Base-by-base conservation (phyloP, 768 basidiomycete genomes). In the Naganishia kalamii region DNA sequence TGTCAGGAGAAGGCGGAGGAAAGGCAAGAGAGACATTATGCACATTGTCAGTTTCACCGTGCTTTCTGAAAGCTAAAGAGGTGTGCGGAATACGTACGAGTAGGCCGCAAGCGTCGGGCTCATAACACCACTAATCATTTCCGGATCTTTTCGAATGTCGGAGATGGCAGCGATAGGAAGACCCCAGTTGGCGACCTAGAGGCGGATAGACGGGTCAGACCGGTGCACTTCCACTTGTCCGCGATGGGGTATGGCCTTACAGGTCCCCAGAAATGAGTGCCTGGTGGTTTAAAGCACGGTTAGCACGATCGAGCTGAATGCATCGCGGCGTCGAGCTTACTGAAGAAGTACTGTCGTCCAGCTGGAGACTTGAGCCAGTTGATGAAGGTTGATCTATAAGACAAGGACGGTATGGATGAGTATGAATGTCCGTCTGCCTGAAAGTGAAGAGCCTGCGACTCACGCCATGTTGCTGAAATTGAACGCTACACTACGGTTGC, bases 261-360 rank as follows among this genome's bases (percentile, higher is more conserved):
- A 67, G 92, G 92, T 71, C 92, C 92, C 92, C 92, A 96, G 82
- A 96, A 96, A 79, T 96, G 92, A 68, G 92, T 96, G 75, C 92
- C 92, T 94, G 65, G 66, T 25, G 30, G 23, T 30, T 13, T 12
- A 15, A 41, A 17, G 13, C 6, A 62, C 29, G 63, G 48, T 68
- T 76, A n/a, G 75, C 71, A 32, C 59, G 48, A 32, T 33, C 2
- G n/a, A 27, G 25, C 21, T 2, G 2, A 12, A 17, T 4, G 15
- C 25, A 30, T 17, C 29, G 33, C 17, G 1, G 11, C 23, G 11
- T 27, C 27, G 82, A 17, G 71, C 92, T 69, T 68, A 91, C 93
- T 96, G 81, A 96, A 89, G 81, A 97, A 94, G 79, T 97, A 97
- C 71, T 92, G 85, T 71, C 90, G 83, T 21, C 90, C 89, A 49